A percentile compares a stretch with the other conserved stretches of the same genome.
Evolutionary conservation across 768 basidiomycete genomes (phyloP).

Genomic region (Pisolithus tinctorius): DNA sequence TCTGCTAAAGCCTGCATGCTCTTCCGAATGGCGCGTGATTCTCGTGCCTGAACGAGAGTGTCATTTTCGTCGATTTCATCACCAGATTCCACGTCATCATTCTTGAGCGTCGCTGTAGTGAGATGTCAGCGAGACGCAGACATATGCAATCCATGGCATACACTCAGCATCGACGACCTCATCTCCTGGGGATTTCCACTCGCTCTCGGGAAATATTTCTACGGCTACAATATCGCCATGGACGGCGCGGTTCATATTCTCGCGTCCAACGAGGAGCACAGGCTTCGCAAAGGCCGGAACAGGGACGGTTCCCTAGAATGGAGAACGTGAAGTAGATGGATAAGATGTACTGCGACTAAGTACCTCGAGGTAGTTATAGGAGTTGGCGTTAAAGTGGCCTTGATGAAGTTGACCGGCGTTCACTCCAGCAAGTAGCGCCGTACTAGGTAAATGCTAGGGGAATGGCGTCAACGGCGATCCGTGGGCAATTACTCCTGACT

Average conservation of each 20-base stretch:
- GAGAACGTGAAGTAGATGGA: neutral
- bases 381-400: slow-evolving; percentile 92
- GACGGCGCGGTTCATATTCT: slow-evolving; percentile 94
- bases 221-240: slow-evolving; percentile 91
- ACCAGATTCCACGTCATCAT: slow-evolving; percentile 75
- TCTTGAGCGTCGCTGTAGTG: slow-evolving; percentile 64
- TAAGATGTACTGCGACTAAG: neutral
- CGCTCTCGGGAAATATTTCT: slow-evolving; percentile 75
- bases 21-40: neutral
- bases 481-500: slow-evolving; percentile 7
- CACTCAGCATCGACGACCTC: slow-evolving; percentile 94
- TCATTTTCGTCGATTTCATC: slow-evolving; percentile 46
- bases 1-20: slow-evolving; percentile 32
- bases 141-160: slow-evolving; percentile 26
- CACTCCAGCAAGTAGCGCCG: slow-evolving; percentile 71
- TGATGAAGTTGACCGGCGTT: slow-evolving; percentile 82
- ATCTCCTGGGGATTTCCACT: slow-evolving; percentile 90
- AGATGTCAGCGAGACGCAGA: slow-evolving; percentile 1
- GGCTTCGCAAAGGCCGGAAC: slow-evolving; percentile 70
- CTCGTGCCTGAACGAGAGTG: neutral
- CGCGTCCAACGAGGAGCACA: slow-evolving; percentile 77
- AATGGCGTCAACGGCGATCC: neutral
- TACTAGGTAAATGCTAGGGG: slow-evolving; percentile 68
- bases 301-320: slow-evolving; percentile 66
- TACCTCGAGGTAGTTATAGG: slow-evolving; percentile 94